Percentiles rank a stretch among this genome's conserved stretches.
Conservation (phyloP, 2,329 filamentous ascomycete genomes). For the Fusarium sp. region DNA sequence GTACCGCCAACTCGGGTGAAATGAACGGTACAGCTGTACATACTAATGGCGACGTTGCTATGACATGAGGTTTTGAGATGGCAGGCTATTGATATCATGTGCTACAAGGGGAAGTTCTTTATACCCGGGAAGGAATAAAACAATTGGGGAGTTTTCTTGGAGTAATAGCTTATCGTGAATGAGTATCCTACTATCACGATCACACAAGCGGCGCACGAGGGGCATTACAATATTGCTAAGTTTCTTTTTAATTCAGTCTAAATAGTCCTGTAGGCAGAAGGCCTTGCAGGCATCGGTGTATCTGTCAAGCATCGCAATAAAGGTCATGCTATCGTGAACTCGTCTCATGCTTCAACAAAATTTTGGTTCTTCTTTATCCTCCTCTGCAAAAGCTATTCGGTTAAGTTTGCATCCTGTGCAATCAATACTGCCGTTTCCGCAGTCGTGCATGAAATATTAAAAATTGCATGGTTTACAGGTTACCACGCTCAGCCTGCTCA, state of each 20-base stretch:
- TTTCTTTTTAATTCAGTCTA: slow-evolving; percentile 16
- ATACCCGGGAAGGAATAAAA: slow-evolving; percentile 35
- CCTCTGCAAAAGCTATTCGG: slow-evolving; percentile 7
- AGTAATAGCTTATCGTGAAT: slow-evolving; percentile 16
- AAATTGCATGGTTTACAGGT: slow-evolving; percentile 65
- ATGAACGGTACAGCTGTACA: slow-evolving; percentile 48
- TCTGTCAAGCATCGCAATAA: slow-evolving; percentile 16
- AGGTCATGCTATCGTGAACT: slow-evolving; percentile 21
- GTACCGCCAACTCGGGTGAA: slow-evolving; percentile 32
- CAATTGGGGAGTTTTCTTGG: slow-evolving; percentile 18
- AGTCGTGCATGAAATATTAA: background rate
- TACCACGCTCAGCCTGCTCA: slow-evolving; percentile 88
- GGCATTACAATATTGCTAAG: slow-evolving; percentile 10
- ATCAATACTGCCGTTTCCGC: background rate
- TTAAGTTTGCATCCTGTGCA: background rate
- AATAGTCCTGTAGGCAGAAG: background rate
- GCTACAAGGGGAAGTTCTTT: background rate
- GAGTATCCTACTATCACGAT: slow-evolving; percentile 16
- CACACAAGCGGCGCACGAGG: slow-evolving; percentile 14
- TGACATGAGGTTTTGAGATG: slow-evolving; percentile 41
- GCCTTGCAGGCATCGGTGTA: slow-evolving; percentile 13
- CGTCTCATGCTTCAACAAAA: slow-evolving; percentile 10
- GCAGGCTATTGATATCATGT: background rate
- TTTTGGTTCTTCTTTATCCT: slow-evolving; percentile 15
- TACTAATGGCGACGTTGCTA: slow-evolving; percentile 58